Evolutionary conservation across 495 filamentous ascomycete species (phyloP).

Genomic region (Paragyromitra xinjiangensis): DNA sequence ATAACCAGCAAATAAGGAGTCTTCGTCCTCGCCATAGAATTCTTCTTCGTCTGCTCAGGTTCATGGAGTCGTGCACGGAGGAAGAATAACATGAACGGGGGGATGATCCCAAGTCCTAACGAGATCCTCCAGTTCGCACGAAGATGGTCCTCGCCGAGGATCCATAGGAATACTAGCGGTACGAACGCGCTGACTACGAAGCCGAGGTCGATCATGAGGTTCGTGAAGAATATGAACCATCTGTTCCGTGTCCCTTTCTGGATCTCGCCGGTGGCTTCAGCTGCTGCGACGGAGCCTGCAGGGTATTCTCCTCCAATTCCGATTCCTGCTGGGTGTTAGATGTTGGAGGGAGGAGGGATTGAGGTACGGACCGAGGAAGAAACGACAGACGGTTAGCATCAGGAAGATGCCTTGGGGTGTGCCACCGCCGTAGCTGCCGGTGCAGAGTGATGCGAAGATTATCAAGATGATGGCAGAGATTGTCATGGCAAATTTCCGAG

Average conservation of each 20-base stretch:
- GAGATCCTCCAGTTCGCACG: conserved; percentile 68
- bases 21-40: conserved; percentile 62
- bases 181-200: conserved; percentile 43
- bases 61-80: conserved; percentile 80
- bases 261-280: conserved; percentile 84
- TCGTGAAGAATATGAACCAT: conserved; percentile 95
- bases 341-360: neutral
- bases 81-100: conserved; percentile 77
- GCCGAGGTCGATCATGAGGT: conserved; percentile 75
- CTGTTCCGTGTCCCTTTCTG: conserved; percentile 80
- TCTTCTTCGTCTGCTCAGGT: conserved; percentile 78
- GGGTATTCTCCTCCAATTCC: conserved; percentile 84
- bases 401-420: conserved; percentile 29
- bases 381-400: conserved; percentile 48
- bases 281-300: conserved; percentile 82
- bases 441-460: conserved; percentile 65
- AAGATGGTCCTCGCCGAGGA: conserved; percentile 74
- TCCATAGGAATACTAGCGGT: conserved; percentile 69
- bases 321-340: conserved; percentile 36
- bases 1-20: conserved; percentile 67
- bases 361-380: conserved; percentile 60
- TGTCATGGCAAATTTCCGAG: conserved; percentile 81
- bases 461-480: conserved; percentile 83
- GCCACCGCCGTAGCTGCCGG: conserved; percentile 30
- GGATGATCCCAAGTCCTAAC: conserved; percentile 80